Evolutionary conservation across 768 basidiomycete genomes (phyloP), one percentile per base, ranked within the genome.

Genomic region (Pleurotus pulmonarius): DNA sequence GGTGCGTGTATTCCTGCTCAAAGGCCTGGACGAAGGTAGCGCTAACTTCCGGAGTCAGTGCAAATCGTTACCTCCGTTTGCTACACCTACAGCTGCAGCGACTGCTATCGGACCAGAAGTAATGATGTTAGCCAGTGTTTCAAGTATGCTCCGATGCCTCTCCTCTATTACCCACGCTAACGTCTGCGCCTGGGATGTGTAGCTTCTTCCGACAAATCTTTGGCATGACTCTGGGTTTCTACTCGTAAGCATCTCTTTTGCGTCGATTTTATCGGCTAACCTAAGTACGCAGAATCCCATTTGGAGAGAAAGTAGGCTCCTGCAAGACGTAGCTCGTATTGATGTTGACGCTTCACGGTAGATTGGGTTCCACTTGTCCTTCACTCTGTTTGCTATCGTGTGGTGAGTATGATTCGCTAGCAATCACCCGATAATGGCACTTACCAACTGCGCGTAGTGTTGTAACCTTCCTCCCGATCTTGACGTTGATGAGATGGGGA

Each of bases 111-210:
- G 15, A 63, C 65, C 2, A 63, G 70, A 22, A 73, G 72, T 56
- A 73, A 73, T 54, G 73, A 74, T 46, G 70, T 70, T 24, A 73
- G 72, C 55, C 71, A 70, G 49, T 73, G 72, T 52, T 74, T 74
- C 61, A 73, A 70, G 73, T 73, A 46, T 4, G 67, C 3, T 34
- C 29, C 9, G 2, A 34, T 34, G 11, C 29, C 29, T 63, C 9
- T 25, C n/a, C n/a, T 13, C 20, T 15, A 15, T 11, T 20, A 24
- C 22, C 38, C 5, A 39, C 48, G 12, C 38, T 22, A 18, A 51
- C 45, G 16, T 41, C 46, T 16, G 29, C n/a, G 29, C 15, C 41
- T 22, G 20, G 18, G 12, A n/a, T 9, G 39, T 43, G 38, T 40
- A 74, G 70, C 49, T 70, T 74, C 55, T 70, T 73, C 52, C 67